Evolutionary conservation across 371 early-diverging fungal genomes (phyloP).

Genomic region (Lichtheimia corymbifera): DNA sequence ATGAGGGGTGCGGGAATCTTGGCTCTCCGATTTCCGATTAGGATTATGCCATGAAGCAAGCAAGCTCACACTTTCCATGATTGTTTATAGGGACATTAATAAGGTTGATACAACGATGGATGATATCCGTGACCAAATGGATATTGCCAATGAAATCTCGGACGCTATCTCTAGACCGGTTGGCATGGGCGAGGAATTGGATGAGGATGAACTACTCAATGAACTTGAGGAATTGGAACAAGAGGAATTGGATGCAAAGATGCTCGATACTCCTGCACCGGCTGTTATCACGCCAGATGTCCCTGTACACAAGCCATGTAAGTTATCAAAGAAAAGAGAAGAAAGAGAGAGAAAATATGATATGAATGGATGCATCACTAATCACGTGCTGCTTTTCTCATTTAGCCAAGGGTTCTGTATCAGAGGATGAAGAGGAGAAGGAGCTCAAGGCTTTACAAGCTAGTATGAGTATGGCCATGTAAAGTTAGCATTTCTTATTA

Average conservation of each 20-base stretch:
- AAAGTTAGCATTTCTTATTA: background rate
- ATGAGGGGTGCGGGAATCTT: background rate
- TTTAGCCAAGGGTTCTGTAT: slow-evolving; percentile 31
- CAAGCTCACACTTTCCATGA: slow-evolving; percentile 1
- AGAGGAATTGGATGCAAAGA: slow-evolving; percentile 87
- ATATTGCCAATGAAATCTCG: slow-evolving; percentile 92
- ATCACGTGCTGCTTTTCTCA: background rate
- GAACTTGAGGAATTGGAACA: slow-evolving; percentile 95
- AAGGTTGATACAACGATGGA: slow-evolving; percentile 97
- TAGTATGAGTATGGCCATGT: slow-evolving; percentile 76
- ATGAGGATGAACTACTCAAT: slow-evolving; percentile 91
- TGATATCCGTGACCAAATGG: slow-evolving; percentile 97
- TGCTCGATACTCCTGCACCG: slow-evolving; percentile 76
- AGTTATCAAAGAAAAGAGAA: slow-evolving; percentile 8
- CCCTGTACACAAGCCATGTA: slow-evolving; percentile 70
- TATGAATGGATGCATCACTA: background rate
- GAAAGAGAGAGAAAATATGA: background rate
- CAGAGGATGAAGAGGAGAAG: slow-evolving; percentile 84
- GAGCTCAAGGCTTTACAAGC: slow-evolving; percentile 81
- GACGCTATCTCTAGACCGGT: slow-evolving; percentile 93
- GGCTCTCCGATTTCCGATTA: too few species aligned
- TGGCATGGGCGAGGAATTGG: slow-evolving; percentile 81
- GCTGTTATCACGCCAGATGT: slow-evolving; percentile 65
- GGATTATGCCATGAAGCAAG: slow-evolving; percentile 1
- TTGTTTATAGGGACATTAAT: slow-evolving; percentile 76